These are phyloP conservation scores for Pythium grandisporangium DNA, from an alignment of 352 stramenopile genomes.

Conservation along the genomic window DNA sequence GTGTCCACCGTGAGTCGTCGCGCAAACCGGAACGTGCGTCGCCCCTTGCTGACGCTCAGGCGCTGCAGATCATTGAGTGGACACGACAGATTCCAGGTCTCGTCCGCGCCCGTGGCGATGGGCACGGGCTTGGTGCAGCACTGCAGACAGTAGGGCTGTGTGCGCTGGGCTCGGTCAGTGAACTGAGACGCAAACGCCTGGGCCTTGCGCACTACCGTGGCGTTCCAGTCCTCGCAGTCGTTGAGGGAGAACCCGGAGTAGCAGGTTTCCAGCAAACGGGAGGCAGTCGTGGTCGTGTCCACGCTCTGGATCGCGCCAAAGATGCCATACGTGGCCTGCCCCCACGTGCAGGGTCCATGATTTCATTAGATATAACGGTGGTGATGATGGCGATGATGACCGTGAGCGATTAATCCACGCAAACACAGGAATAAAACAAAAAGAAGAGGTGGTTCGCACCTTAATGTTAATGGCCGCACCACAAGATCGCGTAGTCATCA, in stretches of 20 bases:
- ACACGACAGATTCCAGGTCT: constrained; percentile 73
- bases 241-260: constrained; percentile 58
- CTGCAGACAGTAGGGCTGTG: constrained; percentile 52
- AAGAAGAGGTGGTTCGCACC: too few species aligned
- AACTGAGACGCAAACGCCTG: constrained; percentile 52
- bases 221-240: constrained; percentile 41
- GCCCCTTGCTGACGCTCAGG: constrained; percentile 55
- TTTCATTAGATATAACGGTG: not conserved
- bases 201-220: constrained; percentile 30
- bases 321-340: constrained; percentile 41
- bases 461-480: too few species aligned
- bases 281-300: constrained; percentile 23
- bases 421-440: too few species aligned
- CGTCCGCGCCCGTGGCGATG: constrained; percentile 26
- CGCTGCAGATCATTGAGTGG: constrained; percentile 55
- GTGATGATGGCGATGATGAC: constrained; percentile 1
- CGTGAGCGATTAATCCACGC: too few species aligned
- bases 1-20: constrained; percentile 34
- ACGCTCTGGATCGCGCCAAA: constrained; percentile 45
- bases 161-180: constrained; percentile 23
- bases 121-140: constrained; percentile 70
- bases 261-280: constrained; percentile 38
- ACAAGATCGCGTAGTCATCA: too few species aligned
- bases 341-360: not conserved
- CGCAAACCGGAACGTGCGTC: constrained; percentile 48